Evolutionary conservation across 441 rosid genomes (phyloP).

Genomic region (Gossypium gossypioides): DNA sequence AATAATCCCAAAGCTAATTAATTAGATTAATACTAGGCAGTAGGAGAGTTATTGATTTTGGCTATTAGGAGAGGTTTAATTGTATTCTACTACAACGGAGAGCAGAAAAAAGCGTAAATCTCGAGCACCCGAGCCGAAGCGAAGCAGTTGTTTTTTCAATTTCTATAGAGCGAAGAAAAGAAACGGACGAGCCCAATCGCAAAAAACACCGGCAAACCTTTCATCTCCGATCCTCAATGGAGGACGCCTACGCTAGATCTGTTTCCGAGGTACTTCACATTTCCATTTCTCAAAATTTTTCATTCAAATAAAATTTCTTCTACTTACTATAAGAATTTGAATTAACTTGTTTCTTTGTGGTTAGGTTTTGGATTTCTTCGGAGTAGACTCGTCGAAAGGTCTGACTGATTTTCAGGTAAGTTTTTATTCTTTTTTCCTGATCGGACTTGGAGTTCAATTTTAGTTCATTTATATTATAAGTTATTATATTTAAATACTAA

Average conservation of each 20-base stretch:
- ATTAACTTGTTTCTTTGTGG: constrained; percentile 8
- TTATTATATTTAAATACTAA: not conserved
- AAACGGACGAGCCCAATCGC: not conserved
- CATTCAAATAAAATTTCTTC: not conserved
- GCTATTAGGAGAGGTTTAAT: not conserved
- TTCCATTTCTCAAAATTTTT: constrained; percentile 9
- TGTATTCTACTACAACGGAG: not conserved
- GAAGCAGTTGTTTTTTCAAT: not conserved
- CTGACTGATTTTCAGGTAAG: constrained; percentile 82
- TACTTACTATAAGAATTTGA: not conserved
- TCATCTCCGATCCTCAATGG: constrained; percentile 39
- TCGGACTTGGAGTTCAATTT: not conserved
- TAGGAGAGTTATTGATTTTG: not conserved
- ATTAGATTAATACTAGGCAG: not conserved
- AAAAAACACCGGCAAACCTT: not conserved
- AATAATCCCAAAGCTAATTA: not conserved
- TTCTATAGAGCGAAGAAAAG: not conserved
- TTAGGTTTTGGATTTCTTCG: constrained; percentile 81
- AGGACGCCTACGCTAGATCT: constrained; percentile 92
- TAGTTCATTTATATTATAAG: not conserved
- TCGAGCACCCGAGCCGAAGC: not conserved
- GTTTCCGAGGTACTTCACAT: constrained; percentile 61
- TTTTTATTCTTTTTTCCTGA: not conserved
- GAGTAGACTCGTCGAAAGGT: constrained; percentile 65
- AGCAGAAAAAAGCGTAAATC: not conserved